Conservation (phyloP, 208 protist species). For the Porcisia deanei region DNA sequence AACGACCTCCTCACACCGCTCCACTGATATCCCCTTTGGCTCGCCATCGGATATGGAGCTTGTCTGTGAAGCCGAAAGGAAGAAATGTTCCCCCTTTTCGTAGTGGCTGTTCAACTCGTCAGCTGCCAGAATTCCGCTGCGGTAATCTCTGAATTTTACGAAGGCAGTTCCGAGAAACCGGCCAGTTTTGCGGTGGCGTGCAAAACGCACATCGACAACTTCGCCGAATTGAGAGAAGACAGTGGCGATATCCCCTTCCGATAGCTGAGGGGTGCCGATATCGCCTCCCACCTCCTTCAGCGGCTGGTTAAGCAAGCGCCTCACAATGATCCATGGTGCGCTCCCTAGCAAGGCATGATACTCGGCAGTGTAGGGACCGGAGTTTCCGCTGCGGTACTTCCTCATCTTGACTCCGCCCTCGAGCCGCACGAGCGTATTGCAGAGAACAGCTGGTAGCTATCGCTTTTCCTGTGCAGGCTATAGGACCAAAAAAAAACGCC, state of each 20-base stretch:
- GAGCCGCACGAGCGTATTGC: neutral
- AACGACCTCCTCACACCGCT: conserved; percentile 77
- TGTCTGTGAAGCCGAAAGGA: conserved; percentile 34
- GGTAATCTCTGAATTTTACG: conserved; percentile 73
- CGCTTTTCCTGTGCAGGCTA: neutral
- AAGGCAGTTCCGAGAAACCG: conserved; percentile 82
- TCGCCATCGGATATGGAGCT: neutral
- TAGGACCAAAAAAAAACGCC: neutral
- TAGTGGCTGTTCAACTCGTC: conserved; percentile 81
- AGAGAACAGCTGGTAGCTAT: neutral
- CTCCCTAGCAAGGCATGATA: conserved; percentile 76
- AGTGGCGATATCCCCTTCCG: conserved; percentile 83
- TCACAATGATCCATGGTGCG: conserved; percentile 76
- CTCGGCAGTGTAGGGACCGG: conserved; percentile 64
- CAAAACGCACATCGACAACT: conserved; percentile 73
- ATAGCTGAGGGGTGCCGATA: conserved; percentile 33
- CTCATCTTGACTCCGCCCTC: conserved; percentile 8
- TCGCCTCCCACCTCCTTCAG: conserved; percentile 2
- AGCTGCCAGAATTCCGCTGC: conserved; percentile 72
- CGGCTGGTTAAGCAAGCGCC: conserved; percentile 39
- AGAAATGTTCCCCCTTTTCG: conserved; percentile 56
- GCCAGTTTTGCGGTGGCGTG: conserved; percentile 68
- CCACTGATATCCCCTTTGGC: conserved; percentile 63
- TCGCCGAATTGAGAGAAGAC: conserved; percentile 92
- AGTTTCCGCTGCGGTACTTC: conserved; percentile 57